phyloP scores from a whole-genome alignment of 805 yeast species.

The Ogataea nitratoaversa region DNA sequence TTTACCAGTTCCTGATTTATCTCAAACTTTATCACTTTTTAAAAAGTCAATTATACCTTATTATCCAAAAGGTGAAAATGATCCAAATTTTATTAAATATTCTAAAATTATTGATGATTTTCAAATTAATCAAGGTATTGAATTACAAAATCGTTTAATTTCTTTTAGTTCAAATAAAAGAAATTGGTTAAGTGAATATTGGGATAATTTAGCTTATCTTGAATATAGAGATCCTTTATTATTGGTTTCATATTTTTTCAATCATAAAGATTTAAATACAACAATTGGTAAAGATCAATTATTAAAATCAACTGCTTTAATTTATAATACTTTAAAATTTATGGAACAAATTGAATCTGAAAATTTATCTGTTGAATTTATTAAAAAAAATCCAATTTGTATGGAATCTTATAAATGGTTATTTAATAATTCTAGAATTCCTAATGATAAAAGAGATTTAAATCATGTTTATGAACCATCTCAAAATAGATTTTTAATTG shows the following conservation, averaged over 20 bases:
- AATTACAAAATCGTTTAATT: conserved; percentile 66
- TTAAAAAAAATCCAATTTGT: conserved; percentile 75
- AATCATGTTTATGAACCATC: conserved; percentile 42
- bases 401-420: conserved; percentile 89
- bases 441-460: conserved; percentile 60
- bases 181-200: conserved; percentile 88
- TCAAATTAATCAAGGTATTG: conserved; percentile 54
- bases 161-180: conserved; percentile 53
- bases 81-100: conserved; percentile 30
- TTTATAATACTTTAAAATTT: conserved; percentile 64
- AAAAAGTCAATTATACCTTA: conserved; percentile 71
- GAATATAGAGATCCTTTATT: conserved; percentile 95
- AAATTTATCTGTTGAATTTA: conserved; percentile 75
- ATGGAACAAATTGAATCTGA: conserved; percentile 63
- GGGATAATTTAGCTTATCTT: conserved; percentile 93
- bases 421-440: conserved; percentile 87
- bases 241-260: conserved; percentile 84
- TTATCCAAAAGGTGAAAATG: conserved; percentile 46
- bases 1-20: conserved; percentile 82
- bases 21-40: conserved; percentile 65
- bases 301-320: conserved; percentile 71
- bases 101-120: conserved; percentile 66
- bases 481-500: conserved; percentile 64
- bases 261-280: conserved; percentile 67
- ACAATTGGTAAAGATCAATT: conserved; percentile 58